A percentile compares a stretch with the other conserved stretches of the same genome.
Conservation (phyloP, 1,139 yeast species). For the Yamadazyma dushanensis region DNA sequence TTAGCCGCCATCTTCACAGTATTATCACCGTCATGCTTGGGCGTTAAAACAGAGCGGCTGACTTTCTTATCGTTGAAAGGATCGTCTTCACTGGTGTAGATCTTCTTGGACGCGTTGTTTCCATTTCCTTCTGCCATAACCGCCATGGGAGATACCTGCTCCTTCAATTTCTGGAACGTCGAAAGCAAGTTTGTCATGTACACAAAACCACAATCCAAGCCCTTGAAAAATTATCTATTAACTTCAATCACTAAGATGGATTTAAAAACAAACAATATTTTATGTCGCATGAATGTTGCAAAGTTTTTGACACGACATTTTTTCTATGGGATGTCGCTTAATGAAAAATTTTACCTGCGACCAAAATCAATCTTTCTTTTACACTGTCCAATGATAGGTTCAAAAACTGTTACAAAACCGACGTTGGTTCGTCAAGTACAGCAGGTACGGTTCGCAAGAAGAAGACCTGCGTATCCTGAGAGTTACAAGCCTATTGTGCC, state of each 20-base stretch:
- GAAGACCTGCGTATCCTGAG: conserved; percentile 31
- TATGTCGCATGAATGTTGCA: too few species aligned
- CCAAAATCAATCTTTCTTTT: neutral
- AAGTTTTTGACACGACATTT: too few species aligned
- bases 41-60: conserved; percentile 4
- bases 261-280: too few species aligned
- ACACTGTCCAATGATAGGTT: neutral
- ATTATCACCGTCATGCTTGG: conserved; percentile 1
- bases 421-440: conserved; percentile 5
- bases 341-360: too few species aligned
- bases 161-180: conserved; percentile 18
- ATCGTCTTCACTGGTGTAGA: conserved; percentile 25
- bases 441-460: conserved; percentile 24
- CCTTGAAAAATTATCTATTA: too few species aligned
- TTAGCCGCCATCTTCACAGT: neutral
- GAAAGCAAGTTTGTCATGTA: conserved; percentile 19
- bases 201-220: too few species aligned
- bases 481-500: conserved; percentile 26
- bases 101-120: conserved; percentile 11
- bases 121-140: conserved; percentile 8
- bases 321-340: too few species aligned
- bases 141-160: conserved; percentile 17
- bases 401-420: neutral
- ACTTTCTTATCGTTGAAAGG: conserved; percentile 29
- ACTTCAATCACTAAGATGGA: too few species aligned